phyloP scores from a whole-genome alignment of 106 monocot genomes.

The Gastrodia elata region DNA sequence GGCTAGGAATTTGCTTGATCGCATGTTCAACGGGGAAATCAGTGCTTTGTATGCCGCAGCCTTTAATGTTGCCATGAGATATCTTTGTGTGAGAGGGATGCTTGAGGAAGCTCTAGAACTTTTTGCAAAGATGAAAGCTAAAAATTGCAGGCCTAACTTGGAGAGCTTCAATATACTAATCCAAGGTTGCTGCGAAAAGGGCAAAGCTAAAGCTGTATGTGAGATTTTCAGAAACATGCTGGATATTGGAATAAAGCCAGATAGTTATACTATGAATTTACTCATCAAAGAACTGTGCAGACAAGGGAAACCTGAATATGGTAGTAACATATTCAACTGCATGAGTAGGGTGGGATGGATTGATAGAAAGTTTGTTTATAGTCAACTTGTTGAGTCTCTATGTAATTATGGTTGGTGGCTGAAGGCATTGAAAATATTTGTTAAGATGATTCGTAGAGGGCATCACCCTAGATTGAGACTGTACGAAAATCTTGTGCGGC shows the following conservation, averaged over 20 bases:
- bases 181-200: constrained; percentile 18
- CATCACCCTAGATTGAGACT: constrained; percentile 10
- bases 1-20: constrained; percentile 9
- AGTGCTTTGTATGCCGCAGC: neutral
- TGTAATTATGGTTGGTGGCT: constrained; percentile 12
- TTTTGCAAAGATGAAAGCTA: constrained; percentile 5
- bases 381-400: constrained; percentile 16
- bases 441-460: constrained; percentile 22
- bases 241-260: constrained; percentile 10
- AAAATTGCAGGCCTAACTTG: constrained; percentile 8
- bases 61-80: constrained; percentile 17
- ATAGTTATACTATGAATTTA: constrained; percentile 20
- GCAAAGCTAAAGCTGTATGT: constrained; percentile 8
- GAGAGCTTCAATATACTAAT: constrained; percentile 16
- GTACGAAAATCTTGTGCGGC: constrained; percentile 8
- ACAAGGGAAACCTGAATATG: constrained; percentile 21
- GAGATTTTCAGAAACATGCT: constrained; percentile 14
- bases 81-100: constrained; percentile 8
- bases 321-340: constrained; percentile 15
- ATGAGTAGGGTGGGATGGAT: constrained; percentile 15
- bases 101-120: constrained; percentile 10
- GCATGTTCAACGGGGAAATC: constrained; percentile 11
- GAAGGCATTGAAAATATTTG: constrained; percentile 16
- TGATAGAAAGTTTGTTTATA: constrained; percentile 15
- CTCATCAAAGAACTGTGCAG: constrained; percentile 18